phyloP scores from a whole-genome alignment of 1,284 basidiomycete species.

The Cryptococcus floricola region DNA sequence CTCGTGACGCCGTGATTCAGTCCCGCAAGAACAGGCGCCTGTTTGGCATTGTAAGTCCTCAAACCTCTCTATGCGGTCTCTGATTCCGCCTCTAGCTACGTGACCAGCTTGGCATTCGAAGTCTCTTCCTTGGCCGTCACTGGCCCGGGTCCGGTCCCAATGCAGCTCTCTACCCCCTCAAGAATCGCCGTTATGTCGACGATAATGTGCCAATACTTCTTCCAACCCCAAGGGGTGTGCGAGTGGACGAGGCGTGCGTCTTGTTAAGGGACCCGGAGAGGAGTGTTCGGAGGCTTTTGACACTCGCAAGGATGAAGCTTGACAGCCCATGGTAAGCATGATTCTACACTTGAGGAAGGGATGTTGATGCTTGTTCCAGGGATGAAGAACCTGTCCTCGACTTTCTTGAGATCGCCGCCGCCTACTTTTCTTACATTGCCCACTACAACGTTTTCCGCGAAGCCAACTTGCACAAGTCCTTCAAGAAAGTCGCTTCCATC shows the following conservation, averaged over 20 bases:
- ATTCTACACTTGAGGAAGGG: not conserved
- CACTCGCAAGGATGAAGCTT: conserved; percentile 29
- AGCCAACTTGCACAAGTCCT: conserved; percentile 4
- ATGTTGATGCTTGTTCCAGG: conserved; percentile 23
- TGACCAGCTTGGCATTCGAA: conserved; percentile 23
- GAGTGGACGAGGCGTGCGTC: conserved; percentile 26
- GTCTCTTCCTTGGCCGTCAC: conserved; percentile 21
- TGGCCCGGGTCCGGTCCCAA: conserved; percentile 28
- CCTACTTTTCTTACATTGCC: conserved; percentile 32
- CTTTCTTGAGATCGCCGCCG: conserved; percentile 23
- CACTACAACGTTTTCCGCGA: conserved; percentile 32
- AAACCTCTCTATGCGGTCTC: not conserved
- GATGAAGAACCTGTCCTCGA: conserved; percentile 26
- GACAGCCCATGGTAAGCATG: conserved; percentile 30
- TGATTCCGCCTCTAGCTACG: conserved; percentile 20
- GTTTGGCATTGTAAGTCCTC: conserved; percentile 16
- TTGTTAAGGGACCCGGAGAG: conserved; percentile 28
- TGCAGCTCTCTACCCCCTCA: conserved; percentile 12
- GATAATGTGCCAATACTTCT: not conserved
- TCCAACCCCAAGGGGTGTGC: not conserved
- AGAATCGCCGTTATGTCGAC: not conserved
- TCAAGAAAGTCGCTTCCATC: conserved; percentile 20
- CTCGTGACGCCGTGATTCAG: conserved; percentile 26
- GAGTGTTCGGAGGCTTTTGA: conserved; percentile 37
- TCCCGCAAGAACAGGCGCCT: conserved; percentile 20